Evolutionary conservation across 2,329 filamentous ascomycete species (phyloP).

Genomic region (Cercospora sojina): DNA sequence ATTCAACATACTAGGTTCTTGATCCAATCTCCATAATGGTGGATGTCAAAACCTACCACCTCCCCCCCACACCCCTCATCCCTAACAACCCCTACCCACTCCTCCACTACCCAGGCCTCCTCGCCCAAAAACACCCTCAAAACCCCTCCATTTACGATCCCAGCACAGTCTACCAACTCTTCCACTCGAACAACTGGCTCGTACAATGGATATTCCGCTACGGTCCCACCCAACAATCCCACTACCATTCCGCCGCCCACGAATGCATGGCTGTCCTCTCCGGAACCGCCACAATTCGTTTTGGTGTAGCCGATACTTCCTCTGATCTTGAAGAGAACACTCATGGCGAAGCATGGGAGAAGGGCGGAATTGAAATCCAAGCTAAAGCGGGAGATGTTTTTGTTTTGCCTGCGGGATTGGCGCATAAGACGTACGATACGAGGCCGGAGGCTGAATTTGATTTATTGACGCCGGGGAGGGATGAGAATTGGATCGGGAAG

Average conservation of each 20-base stretch:
- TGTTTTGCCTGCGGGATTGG: constrained; percentile 56
- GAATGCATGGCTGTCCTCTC: constrained; percentile 60
- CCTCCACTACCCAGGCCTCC: constrained; percentile 53
- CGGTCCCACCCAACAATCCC: constrained; percentile 54
- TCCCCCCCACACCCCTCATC: constrained; percentile 48
- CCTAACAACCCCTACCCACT: constrained; percentile 56
- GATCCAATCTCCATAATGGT: constrained; percentile 14
- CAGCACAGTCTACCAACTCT: constrained; percentile 46
- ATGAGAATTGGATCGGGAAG: constrained; percentile 35
- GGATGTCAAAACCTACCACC: constrained; percentile 39
- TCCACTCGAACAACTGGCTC: constrained; percentile 53
- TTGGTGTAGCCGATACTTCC: constrained; percentile 54
- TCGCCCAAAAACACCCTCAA: constrained; percentile 29
- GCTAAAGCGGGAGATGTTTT: constrained; percentile 58
- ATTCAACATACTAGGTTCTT: background rate
- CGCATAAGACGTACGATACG: constrained; percentile 55
- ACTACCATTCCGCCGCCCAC: constrained; percentile 58
- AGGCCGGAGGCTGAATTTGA: constrained; percentile 41
- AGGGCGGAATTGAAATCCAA: constrained; percentile 51
- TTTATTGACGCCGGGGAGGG: constrained; percentile 47
- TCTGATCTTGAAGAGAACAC: constrained; percentile 44
- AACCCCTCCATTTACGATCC: constrained; percentile 19
- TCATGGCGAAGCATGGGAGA: constrained; percentile 43
- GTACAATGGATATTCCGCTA: constrained; percentile 60
- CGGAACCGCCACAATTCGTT: constrained; percentile 54